A percentile compares a stretch with the other conserved stretches of the same genome.
Conservation (phyloP, 306 rosid genomes). For the Prunus dulcis region DNA sequence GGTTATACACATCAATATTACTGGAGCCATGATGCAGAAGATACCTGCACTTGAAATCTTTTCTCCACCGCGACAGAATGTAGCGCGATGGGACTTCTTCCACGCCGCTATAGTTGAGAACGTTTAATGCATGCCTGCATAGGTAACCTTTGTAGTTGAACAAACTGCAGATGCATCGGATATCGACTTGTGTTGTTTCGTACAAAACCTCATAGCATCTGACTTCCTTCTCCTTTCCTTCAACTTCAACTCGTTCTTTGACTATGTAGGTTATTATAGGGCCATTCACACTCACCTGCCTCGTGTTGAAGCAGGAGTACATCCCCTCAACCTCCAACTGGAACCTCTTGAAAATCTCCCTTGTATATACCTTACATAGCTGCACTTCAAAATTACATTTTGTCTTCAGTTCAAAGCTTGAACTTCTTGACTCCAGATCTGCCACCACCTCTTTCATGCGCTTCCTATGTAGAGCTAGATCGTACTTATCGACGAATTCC, state of each 20-base stretch:
- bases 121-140: constrained; percentile 73
- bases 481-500: constrained; percentile 74
- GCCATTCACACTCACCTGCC: constrained; percentile 59
- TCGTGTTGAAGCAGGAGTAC: constrained; percentile 71
- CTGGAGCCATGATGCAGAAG: constrained; percentile 26
- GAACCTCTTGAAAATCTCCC: constrained; percentile 52
- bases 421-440: constrained; percentile 49
- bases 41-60: constrained; percentile 49
- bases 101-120: constrained; percentile 61
- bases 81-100: constrained; percentile 71
- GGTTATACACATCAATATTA: constrained; percentile 27
- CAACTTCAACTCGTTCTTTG: constrained; percentile 62
- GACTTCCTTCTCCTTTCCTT: constrained; percentile 51
- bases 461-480: constrained; percentile 68
- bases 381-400: constrained; percentile 59
- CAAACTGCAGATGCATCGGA: constrained; percentile 80
- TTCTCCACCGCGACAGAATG: constrained; percentile 66
- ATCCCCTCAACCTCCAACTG: constrained; percentile 74
- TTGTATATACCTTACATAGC: constrained; percentile 59
- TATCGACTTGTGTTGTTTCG: constrained; percentile 55
- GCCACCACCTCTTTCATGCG: constrained; percentile 56
- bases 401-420: constrained; percentile 42
- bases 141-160: constrained; percentile 75
- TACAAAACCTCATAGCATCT: constrained; percentile 57
- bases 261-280: constrained; percentile 63